Evolutionary conservation across 78 protist species (phyloP).

Genomic region (Cavenderia fasciculata): DNA sequence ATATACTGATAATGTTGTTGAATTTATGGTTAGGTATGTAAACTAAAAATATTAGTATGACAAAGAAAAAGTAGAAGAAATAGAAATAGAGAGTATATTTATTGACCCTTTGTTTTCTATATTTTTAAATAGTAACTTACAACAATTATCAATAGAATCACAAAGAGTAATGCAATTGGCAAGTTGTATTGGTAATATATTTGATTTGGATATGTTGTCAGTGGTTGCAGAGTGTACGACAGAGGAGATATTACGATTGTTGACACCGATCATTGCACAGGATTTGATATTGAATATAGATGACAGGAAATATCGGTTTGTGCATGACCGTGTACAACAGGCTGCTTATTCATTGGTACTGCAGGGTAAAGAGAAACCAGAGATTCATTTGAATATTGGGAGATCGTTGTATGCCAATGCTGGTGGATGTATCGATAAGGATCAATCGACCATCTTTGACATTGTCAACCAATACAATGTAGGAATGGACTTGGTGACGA

Average conservation of each 20-base stretch:
- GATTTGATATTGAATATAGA: slow-evolving; percentile 26
- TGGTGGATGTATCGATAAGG: neutral
- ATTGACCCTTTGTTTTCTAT: too few relatives aligned
- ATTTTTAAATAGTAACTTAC: slow-evolving; percentile 2
- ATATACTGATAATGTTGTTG: slow-evolving; percentile 59
- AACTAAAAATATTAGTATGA: too few relatives aligned
- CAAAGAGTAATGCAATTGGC: slow-evolving; percentile 59
- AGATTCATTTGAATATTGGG: slow-evolving; percentile 63
- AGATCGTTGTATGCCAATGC: slow-evolving; percentile 12
- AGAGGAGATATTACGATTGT: slow-evolving; percentile 20
- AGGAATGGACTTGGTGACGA: slow-evolving; percentile 38
- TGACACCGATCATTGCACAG: slow-evolving; percentile 44
- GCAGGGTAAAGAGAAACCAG: slow-evolving; percentile 12
- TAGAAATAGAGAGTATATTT: too few relatives aligned
- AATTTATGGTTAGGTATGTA: slow-evolving; percentile 47
- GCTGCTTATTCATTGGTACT: slow-evolving; percentile 49
- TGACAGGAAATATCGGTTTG: slow-evolving; percentile 20
- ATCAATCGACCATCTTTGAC: slow-evolving; percentile 23
- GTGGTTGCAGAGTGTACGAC: slow-evolving; percentile 18
- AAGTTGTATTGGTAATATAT: slow-evolving; percentile 43
- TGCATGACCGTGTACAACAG: slow-evolving; percentile 58
- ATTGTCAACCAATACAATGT: slow-evolving; percentile 57
- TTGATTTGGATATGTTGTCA: slow-evolving; percentile 51
- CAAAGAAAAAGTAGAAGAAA: too few relatives aligned
- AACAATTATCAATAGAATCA: slow-evolving; percentile 23